Percentiles rank a stretch among this genome's conserved stretches.
These are phyloP conservation scores for Chalciporus piperatus DNA, from an alignment of 768 basidiomycete genomes.

Conservation along the genomic window DNA sequence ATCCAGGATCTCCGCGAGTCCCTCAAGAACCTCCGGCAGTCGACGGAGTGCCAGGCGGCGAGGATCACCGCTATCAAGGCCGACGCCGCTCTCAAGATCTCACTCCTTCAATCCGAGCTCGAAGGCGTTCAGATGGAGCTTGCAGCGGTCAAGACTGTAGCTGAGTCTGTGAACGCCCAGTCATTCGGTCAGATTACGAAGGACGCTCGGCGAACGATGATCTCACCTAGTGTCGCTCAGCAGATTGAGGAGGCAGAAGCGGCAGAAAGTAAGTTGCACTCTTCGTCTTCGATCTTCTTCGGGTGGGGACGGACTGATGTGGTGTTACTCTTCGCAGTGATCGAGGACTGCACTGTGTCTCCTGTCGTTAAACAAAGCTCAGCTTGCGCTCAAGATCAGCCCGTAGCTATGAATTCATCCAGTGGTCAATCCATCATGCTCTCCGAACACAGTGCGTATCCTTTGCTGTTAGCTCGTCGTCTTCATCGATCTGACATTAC, in stretches of 20 bases:
- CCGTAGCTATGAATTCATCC: not conserved
- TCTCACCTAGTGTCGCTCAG: not conserved
- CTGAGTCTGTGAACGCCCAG: not conserved
- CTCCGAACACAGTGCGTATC: conserved; percentile 6
- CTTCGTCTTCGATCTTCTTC: not conserved
- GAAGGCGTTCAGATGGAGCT: conserved; percentile 8
- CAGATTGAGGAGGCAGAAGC: not conserved
- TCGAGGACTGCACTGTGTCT: not conserved
- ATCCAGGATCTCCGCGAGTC: conserved; percentile 6
- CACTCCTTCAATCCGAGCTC: conserved; percentile 17
- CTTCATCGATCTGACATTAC: not conserved
- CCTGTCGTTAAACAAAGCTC: not conserved
- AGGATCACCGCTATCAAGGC: conserved; percentile 12
- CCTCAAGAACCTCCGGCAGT: not conserved
- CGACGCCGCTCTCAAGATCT: conserved; percentile 16
- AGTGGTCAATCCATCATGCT: not conserved
- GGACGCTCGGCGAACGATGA: not conserved
- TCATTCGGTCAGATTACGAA: conserved; percentile 3
- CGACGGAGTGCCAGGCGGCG: conserved; percentile 15
- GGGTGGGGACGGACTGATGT: no score
- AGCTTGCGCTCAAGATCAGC: not conserved
- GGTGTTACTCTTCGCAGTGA: not conserved
- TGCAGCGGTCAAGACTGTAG: conserved; percentile 2
- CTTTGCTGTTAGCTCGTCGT: not conserved
- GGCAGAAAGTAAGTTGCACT: conserved; percentile 4